Evolutionary conservation across 202 grass and related monocot species (phyloP).

Genomic region (Setaria viridis): DNA sequence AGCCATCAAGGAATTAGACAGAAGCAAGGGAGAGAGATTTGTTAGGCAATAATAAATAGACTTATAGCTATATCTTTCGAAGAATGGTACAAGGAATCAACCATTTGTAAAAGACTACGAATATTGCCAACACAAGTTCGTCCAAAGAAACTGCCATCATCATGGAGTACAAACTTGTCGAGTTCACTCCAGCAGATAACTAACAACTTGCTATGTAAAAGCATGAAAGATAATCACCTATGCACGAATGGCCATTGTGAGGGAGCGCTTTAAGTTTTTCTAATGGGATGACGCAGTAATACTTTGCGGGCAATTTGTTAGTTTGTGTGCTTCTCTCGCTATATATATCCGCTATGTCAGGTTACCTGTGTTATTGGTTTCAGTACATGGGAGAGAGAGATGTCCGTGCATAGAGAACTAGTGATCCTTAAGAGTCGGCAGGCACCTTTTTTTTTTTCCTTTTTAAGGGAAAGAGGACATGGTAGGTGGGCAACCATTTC

Average conservation of each 20-base stretch:
- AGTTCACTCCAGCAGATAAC: too few relatives aligned
- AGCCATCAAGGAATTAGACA: neutral
- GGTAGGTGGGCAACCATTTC: slow-evolving; percentile 41
- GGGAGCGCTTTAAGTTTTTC: neutral
- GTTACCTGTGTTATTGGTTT: slow-evolving; percentile 23
- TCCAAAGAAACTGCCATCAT: too few relatives aligned
- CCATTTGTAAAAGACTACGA: neutral
- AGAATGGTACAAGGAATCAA: neutral
- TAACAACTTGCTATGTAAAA: too few relatives aligned
- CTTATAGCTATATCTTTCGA: neutral
- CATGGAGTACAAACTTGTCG: too few relatives aligned
- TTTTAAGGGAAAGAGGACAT: slow-evolving; percentile 43
- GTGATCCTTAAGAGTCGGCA: neutral
- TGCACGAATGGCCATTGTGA: slow-evolving; percentile 2
- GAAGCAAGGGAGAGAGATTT: neutral
- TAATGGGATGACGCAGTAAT: neutral
- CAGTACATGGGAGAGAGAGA: neutral
- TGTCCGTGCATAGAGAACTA: neutral
- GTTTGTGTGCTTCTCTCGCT: slow-evolving; percentile 8
- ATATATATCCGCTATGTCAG: slow-evolving; percentile 18
- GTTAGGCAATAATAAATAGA: neutral
- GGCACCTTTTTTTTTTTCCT: slow-evolving; percentile 31
- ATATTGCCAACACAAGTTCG: too few relatives aligned
- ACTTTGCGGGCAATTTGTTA: neutral
- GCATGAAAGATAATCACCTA: too few relatives aligned